phyloP scores from a whole-genome alignment of 2,329 filamentous ascomycete genomes.

The Cryphonectria nitschkei region DNA sequence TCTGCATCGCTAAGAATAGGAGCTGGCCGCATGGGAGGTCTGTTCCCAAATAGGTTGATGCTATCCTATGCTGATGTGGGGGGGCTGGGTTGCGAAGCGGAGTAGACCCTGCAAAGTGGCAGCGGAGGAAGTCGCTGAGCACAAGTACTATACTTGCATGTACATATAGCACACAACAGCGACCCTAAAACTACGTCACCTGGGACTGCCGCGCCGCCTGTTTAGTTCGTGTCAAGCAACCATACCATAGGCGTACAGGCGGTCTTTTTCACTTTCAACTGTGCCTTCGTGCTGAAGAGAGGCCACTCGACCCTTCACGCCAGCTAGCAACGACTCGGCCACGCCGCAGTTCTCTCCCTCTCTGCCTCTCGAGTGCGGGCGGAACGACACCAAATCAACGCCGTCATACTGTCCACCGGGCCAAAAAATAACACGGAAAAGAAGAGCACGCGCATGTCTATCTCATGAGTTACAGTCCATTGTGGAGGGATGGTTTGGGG shows the following conservation, averaged over 20 bases:
- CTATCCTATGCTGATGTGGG: slow-evolving; percentile 9
- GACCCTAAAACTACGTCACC: slow-evolving; percentile 15
- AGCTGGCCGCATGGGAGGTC: slow-evolving; percentile 21
- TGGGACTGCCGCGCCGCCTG: background rate
- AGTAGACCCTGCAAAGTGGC: background rate
- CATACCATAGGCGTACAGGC: slow-evolving; percentile 1
- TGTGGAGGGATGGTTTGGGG: slow-evolving; percentile 21
- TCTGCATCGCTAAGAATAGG: slow-evolving; percentile 24
- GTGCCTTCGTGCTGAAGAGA: slow-evolving; percentile 12
- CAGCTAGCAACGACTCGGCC: background rate
- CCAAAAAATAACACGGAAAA: background rate
- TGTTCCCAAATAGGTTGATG: slow-evolving; percentile 20
- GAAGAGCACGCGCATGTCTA: slow-evolving; percentile 14
- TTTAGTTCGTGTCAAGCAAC: slow-evolving; percentile 3
- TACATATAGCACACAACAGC: background rate
- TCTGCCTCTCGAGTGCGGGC: background rate
- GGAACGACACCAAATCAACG: background rate
- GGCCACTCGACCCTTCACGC: background rate
- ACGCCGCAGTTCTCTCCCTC: background rate
- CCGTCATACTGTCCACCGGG: background rate
- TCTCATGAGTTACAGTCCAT: slow-evolving; percentile 16
- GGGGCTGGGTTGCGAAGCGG: slow-evolving; percentile 1
- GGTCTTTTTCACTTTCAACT: background rate
- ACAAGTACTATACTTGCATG: background rate
- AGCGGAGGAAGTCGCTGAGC: background rate